Conservation (phyloP, 805 yeast species). For the Monosporozyma yasuniensis region DNA sequence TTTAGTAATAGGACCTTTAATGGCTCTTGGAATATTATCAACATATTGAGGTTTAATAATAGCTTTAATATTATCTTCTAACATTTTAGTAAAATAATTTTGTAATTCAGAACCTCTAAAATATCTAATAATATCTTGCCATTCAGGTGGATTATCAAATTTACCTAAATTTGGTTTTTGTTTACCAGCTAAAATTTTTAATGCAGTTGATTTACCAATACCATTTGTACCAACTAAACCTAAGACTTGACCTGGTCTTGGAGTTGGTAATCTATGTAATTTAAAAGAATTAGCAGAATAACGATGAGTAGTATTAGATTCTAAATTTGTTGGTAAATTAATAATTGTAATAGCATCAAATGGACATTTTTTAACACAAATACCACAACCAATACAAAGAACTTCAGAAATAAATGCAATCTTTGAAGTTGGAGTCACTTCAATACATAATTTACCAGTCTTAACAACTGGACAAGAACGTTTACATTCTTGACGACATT, state of each 20-base stretch:
- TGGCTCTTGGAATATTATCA: conserved; percentile 93
- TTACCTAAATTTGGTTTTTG: conserved; percentile 94
- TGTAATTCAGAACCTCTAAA: conserved; percentile 97
- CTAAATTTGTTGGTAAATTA: conserved; percentile 92
- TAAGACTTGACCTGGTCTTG: conserved; percentile 97
- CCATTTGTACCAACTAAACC: conserved; percentile 98
- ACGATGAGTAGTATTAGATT: conserved; percentile 87
- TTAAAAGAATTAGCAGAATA: conserved; percentile 97
- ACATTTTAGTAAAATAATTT: conserved; percentile 85
- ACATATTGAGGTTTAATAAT: conserved; percentile 98
- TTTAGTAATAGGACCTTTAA: conserved; percentile 78
- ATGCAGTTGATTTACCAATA: conserved; percentile 96
- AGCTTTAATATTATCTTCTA: conserved; percentile 93
- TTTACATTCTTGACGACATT: conserved; percentile 97
- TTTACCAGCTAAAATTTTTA: conserved; percentile 93
- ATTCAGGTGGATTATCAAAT: conserved; percentile 93
- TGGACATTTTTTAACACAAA: conserved; percentile 97
- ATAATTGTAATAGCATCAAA: conserved; percentile 94
- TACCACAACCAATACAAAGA: conserved; percentile 98
- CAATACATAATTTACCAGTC: conserved; percentile 96
- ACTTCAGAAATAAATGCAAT: conserved; percentile 92
- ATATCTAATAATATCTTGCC: conserved; percentile 85
- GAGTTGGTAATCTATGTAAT: conserved; percentile 93
- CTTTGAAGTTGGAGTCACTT: conserved; percentile 81
- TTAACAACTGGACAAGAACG: conserved; percentile 96